A percentile compares a stretch with the other conserved stretches of the same genome.
These are phyloP conservation scores for Thraustotheca clavata DNA, from an alignment of 352 stramenopile species.

Conservation along the genomic window DNA sequence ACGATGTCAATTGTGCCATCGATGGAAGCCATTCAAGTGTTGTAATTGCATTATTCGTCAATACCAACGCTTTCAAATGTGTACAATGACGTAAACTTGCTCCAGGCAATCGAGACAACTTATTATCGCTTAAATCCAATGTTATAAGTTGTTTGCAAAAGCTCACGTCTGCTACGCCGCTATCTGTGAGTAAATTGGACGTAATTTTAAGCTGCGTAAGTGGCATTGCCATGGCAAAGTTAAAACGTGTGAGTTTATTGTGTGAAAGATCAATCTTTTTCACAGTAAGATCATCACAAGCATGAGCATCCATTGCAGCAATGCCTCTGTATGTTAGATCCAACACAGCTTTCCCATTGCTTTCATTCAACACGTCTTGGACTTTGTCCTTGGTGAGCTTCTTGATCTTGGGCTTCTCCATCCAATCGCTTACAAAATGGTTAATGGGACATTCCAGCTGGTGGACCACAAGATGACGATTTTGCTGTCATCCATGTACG, in stretches of 20 bases:
- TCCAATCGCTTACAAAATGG: background rate
- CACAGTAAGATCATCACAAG: background rate
- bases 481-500: too few relatives aligned
- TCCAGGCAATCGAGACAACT: slow-evolving; percentile 61
- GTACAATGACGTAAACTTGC: slow-evolving; percentile 60
- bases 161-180: slow-evolving; percentile 26
- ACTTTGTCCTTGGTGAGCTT: slow-evolving; percentile 82
- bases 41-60: slow-evolving; percentile 80
- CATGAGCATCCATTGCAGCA: slow-evolving; percentile 67
- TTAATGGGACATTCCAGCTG: too few relatives aligned
- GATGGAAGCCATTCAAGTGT: slow-evolving; percentile 77
- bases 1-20: slow-evolving; percentile 67
- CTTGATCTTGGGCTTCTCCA: slow-evolving; percentile 70
- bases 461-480: too few relatives aligned
- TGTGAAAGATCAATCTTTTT: slow-evolving; percentile 10
- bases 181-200: slow-evolving; percentile 15
- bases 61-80: slow-evolving; percentile 67
- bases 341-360: slow-evolving; percentile 37
- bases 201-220: slow-evolving; percentile 21
- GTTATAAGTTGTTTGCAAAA: slow-evolving; percentile 46
- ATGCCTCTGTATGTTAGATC: slow-evolving; percentile 66
- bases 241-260: slow-evolving; percentile 20
- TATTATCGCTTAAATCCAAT: slow-evolving; percentile 78
- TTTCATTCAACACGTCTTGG: slow-evolving; percentile 36
- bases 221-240: slow-evolving; percentile 1